Evolutionary conservation across 2,329 filamentous ascomycete species (phyloP).

Genomic region (Coniochaeta pulveracea): DNA sequence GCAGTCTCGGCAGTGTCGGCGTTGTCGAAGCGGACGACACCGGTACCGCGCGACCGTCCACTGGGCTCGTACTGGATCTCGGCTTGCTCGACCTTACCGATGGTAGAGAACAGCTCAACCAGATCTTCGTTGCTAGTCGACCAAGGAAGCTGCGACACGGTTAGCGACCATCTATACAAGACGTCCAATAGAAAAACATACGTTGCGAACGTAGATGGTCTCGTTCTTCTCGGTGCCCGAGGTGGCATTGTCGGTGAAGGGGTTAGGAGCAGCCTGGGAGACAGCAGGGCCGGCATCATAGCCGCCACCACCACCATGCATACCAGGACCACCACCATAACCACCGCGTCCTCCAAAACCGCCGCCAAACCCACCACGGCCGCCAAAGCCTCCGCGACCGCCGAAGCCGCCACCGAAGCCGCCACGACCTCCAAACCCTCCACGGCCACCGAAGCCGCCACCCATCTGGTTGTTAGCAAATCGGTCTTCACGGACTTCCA

Average conservation of each 20-base stretch:
- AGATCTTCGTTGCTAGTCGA: constrained; percentile 98
- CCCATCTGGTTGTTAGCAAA: constrained; percentile 56
- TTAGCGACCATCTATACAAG: constrained; percentile 9
- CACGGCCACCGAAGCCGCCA: constrained; percentile 46
- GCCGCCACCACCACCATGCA: constrained; percentile 29
- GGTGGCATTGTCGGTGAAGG: constrained; percentile 88
- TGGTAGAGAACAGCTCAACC: constrained; percentile 92
- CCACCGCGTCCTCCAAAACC: constrained; percentile 29
- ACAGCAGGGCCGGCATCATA: constrained; percentile 40
- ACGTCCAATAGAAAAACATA: constrained; percentile 36
- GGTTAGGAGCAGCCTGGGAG: constrained; percentile 59
- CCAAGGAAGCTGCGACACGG: constrained; percentile 67
- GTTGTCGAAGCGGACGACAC: constrained; percentile 88
- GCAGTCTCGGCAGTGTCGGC: constrained; percentile 80
- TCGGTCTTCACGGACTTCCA: constrained; percentile 94
- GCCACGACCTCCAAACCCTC: constrained; percentile 42
- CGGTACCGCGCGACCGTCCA: constrained; percentile 85
- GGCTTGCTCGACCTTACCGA: constrained; percentile 95
- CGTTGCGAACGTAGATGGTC: constrained; percentile 92
- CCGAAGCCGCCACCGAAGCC: constrained; percentile 47
- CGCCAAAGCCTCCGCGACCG: constrained; percentile 33
- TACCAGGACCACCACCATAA: constrained; percentile 34
- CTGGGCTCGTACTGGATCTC: constrained; percentile 98
- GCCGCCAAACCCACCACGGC: constrained; percentile 29
- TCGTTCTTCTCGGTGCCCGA: constrained; percentile 74